Conservation (phyloP, 2,329 filamentous ascomycete species). For the Diaporthe citrichinensis region DNA sequence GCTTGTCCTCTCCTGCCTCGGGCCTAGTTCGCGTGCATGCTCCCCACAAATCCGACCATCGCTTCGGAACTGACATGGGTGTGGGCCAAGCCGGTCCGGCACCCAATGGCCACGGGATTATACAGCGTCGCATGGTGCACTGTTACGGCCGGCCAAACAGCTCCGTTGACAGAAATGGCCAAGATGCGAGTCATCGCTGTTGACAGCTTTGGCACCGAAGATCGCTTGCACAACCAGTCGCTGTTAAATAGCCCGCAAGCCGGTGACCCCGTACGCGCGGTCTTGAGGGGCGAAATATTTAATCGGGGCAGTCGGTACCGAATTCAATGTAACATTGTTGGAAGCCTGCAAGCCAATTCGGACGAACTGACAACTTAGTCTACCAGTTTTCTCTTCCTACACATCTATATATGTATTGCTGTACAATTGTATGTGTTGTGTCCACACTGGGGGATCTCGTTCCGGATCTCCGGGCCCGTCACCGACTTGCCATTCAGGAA, state of each 20-base stretch:
- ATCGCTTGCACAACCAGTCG: not conserved
- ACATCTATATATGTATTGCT: constrained; percentile 49
- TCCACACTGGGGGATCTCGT: constrained; percentile 46
- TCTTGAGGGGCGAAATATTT: not conserved
- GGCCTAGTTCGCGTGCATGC: not conserved
- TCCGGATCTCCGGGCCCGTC: constrained; percentile 55
- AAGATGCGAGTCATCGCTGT: constrained; percentile 18
- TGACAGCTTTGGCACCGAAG: constrained; percentile 1
- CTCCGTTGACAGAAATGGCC: constrained; percentile 30
- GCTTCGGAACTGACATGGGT: not conserved
- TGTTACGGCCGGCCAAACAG: constrained; percentile 6
- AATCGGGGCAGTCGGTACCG: constrained; percentile 18
- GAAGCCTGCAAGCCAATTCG: not conserved
- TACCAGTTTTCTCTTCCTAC: not conserved
- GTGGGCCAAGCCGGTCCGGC: constrained; percentile 23
- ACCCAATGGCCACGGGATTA: not conserved
- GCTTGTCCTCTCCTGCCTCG: not conserved
- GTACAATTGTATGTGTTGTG: constrained; percentile 54
- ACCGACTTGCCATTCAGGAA: constrained; percentile 53
- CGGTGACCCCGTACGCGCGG: not conserved
- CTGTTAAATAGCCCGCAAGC: not conserved
- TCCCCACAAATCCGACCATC: not conserved
- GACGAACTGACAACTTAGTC: not conserved
- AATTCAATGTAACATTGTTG: not conserved
- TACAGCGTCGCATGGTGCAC: constrained; percentile 19